phyloP scores from a whole-genome alignment of 2,329 filamentous ascomycete genomes.

The Paradendryphiella salina region DNA sequence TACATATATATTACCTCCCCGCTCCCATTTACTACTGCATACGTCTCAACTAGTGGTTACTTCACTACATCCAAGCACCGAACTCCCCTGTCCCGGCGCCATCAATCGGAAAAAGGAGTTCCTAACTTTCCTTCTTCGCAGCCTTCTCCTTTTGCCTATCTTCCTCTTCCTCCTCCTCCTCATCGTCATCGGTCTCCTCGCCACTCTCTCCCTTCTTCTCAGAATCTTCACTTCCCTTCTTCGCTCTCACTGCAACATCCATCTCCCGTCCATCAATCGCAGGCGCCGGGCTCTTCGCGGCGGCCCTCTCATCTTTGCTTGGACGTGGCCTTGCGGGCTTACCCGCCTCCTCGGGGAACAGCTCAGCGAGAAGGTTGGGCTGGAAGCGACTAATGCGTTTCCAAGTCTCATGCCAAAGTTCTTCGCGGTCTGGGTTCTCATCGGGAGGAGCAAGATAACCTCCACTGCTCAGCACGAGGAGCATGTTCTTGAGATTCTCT shows the following conservation, averaged over 20 bases:
- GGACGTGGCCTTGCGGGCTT: constrained; percentile 35
- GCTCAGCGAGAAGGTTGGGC: constrained; percentile 61
- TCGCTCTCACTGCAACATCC: constrained; percentile 12
- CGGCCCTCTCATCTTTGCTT: constrained; percentile 19
- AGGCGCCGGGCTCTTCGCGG: constrained; percentile 8
- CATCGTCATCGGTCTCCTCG: constrained; percentile 6
- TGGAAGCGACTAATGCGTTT: constrained; percentile 63
- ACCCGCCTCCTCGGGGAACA: constrained; percentile 57
- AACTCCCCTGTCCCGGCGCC: not conserved
- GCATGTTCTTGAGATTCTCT: constrained; percentile 93
- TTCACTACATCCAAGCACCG: not conserved
- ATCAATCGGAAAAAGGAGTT: not conserved
- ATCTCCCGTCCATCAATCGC: constrained; percentile 11
- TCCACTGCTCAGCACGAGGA: constrained; percentile 91
- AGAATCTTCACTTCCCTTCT: not conserved
- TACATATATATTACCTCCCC: not conserved
- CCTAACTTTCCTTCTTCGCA: not conserved
- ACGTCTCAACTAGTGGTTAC: not conserved
- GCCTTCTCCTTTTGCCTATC: not conserved
- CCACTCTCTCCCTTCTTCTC: constrained; percentile 2
- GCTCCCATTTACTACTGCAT: not conserved
- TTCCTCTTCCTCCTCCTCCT: constrained; percentile 19
- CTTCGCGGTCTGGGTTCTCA: constrained; percentile 54
- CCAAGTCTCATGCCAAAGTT: constrained; percentile 65
- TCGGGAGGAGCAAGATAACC: constrained; percentile 77